Percentiles rank a stretch among this genome's conserved stretches.
phyloP scores from a whole-genome alignment of 495 filamentous ascomycete genomes.

The Venustampulla echinocandica region DNA sequence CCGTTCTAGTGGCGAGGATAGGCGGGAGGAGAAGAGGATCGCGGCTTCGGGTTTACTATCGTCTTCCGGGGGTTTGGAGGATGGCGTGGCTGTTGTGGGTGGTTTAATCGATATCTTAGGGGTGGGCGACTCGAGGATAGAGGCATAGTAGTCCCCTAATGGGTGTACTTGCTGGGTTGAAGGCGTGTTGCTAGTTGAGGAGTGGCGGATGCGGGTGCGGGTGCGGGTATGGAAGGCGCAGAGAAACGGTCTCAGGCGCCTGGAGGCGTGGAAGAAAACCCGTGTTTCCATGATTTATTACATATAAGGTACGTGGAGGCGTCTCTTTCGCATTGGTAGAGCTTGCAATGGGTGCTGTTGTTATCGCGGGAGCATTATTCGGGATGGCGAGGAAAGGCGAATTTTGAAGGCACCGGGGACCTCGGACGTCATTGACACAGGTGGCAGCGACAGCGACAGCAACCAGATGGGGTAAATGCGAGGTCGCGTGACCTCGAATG shows the following conservation, averaged over 20 bases:
- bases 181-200: constrained; percentile 9
- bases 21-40: constrained; percentile 20
- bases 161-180: constrained; percentile 21
- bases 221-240: constrained; percentile 8
- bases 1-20: constrained; percentile 37
- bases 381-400: background rate
- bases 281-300: constrained; percentile 21
- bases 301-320: background rate
- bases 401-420: background rate
- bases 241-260: constrained; percentile 16
- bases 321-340: constrained; percentile 1
- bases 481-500: too few species aligned
- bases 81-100: constrained; percentile 11
- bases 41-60: constrained; percentile 2
- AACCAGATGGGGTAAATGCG: too few species aligned
- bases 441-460: too few species aligned
- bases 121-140: constrained; percentile 15
- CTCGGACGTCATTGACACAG: constrained; percentile 21
- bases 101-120: constrained; percentile 9
- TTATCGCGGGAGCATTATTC: constrained; percentile 16
- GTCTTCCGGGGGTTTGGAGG: constrained; percentile 2
- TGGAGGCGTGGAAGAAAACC: constrained; percentile 13
- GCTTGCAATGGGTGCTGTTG: background rate
- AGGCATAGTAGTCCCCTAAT: constrained; percentile 22
- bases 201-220: constrained; percentile 5